phyloP scores from a whole-genome alignment of 2,329 filamentous ascomycete genomes.

The Lachnellula arida region DNA sequence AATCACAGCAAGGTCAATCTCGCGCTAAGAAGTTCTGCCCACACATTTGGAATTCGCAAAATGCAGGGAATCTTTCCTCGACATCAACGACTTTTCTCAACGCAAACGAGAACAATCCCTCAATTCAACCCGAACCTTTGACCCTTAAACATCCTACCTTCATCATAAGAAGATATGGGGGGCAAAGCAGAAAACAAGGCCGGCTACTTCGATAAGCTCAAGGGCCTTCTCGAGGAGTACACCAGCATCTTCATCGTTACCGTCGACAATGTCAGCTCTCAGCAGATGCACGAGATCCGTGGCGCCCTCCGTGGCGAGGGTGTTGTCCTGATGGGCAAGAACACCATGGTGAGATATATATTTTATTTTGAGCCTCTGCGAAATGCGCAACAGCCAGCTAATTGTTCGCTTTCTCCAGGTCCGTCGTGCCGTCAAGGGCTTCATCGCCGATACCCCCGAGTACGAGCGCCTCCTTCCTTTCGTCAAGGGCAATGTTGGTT shows the following conservation, averaged over 20 bases:
- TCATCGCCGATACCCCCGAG: constrained; percentile 85
- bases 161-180: constrained; percentile 96
- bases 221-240: constrained; percentile 94
- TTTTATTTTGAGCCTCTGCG: not conserved
- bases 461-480: constrained; percentile 96
- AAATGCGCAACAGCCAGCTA: constrained; percentile 6
- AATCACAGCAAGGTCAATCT: not conserved
- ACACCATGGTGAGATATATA: constrained; percentile 77
- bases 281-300: constrained; percentile 99
- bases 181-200: constrained; percentile 93
- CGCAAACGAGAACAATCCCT: constrained; percentile 14
- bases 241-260: constrained; percentile 95
- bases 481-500: constrained; percentile 97
- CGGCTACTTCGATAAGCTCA: constrained; percentile 99
- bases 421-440: constrained; percentile 95
- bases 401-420: constrained; percentile 48
- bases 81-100: not conserved
- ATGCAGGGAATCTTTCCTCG: constrained; percentile 7
- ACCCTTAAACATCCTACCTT: constrained; percentile 99
- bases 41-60: constrained; percentile 7
- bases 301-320: constrained; percentile 82
- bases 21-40: constrained; percentile 1
- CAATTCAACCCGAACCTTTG: constrained; percentile 37
- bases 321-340: constrained; percentile 99
- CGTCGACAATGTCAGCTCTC: constrained; percentile 99